Conservation (phyloP, 495 filamentous ascomycete species). For the Sporormia fimetaria region DNA sequence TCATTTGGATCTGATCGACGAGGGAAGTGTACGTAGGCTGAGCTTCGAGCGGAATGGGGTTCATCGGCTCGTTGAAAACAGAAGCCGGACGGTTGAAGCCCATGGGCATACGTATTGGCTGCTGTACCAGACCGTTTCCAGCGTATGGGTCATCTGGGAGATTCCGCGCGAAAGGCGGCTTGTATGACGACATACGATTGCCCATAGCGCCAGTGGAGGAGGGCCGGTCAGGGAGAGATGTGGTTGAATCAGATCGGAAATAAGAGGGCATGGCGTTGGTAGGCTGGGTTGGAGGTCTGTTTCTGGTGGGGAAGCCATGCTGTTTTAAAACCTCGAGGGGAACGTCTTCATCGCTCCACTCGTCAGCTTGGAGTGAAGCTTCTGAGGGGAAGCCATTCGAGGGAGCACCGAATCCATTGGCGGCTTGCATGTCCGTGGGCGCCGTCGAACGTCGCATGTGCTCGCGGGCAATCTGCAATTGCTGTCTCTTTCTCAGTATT, state of each 20-base stretch:
- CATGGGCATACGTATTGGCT: constrained; percentile 57
- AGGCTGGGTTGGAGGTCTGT: constrained; percentile 63
- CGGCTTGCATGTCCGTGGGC: constrained; percentile 3
- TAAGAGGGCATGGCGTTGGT: constrained; percentile 54
- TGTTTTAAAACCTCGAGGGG: constrained; percentile 81
- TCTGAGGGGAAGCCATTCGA: constrained; percentile 19
- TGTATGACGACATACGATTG: constrained; percentile 36
- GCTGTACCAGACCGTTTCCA: constrained; percentile 68
- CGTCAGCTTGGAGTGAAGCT: constrained; percentile 27
- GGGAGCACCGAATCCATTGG: constrained; percentile 8
- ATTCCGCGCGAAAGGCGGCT: constrained; percentile 78
- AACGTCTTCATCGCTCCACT: constrained; percentile 39
- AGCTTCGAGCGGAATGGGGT: constrained; percentile 10
- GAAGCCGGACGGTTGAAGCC: constrained; percentile 40
- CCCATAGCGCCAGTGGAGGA: constrained; percentile 36
- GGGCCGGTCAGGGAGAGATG: constrained; percentile 32
- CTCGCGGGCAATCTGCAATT: constrained; percentile 79
- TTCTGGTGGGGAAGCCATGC: constrained; percentile 83
- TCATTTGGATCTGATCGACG: constrained; percentile 13
- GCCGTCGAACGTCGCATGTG: constrained; percentile 58
- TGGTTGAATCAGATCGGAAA: constrained; percentile 44
- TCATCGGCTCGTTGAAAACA: constrained; percentile 35
- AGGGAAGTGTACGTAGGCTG: constrained; percentile 1
- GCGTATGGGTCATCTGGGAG: constrained; percentile 78
- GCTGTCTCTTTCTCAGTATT: constrained; percentile 59